Conservation (phyloP, 768 basidiomycete genomes). For the Amanita muscaria region DNA sequence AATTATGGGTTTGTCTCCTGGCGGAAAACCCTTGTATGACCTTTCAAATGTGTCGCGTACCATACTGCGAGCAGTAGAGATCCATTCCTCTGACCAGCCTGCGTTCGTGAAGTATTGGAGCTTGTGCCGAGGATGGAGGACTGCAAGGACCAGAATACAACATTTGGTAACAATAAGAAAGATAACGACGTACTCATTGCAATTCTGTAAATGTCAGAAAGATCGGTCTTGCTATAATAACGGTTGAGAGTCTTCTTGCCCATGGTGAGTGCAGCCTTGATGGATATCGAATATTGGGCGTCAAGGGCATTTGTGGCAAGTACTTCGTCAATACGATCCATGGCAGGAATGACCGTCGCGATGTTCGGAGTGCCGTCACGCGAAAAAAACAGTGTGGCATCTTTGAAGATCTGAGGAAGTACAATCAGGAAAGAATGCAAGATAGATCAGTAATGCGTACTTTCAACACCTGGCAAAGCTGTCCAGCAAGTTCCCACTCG, state of each 20-base stretch:
- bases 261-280: constrained; percentile 3
- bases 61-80: constrained; percentile 6
- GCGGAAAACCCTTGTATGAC: too few species aligned
- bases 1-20: too few species aligned
- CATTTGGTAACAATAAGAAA: background rate
- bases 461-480: constrained; percentile 16
- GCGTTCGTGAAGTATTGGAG: constrained; percentile 22
- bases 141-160: constrained; percentile 12
- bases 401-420: background rate
- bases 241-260: constrained; percentile 12
- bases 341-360: constrained; percentile 1
- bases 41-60: background rate
- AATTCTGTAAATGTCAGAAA: constrained; percentile 14
- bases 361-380: background rate
- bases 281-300: constrained; percentile 6
- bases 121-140: constrained; percentile 28
- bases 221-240: constrained; percentile 15
- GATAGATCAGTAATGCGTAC: background rate
- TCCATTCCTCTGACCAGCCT: constrained; percentile 21
- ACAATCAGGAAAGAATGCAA: background rate
- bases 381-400: background rate
- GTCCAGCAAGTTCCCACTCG: constrained; percentile 23
- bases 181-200: constrained; percentile 12
- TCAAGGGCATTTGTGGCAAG: too few species aligned
- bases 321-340: constrained; percentile 4